Conservation (phyloP, 2,329 filamentous ascomycete genomes). For the Epichloe sylvatica region DNA sequence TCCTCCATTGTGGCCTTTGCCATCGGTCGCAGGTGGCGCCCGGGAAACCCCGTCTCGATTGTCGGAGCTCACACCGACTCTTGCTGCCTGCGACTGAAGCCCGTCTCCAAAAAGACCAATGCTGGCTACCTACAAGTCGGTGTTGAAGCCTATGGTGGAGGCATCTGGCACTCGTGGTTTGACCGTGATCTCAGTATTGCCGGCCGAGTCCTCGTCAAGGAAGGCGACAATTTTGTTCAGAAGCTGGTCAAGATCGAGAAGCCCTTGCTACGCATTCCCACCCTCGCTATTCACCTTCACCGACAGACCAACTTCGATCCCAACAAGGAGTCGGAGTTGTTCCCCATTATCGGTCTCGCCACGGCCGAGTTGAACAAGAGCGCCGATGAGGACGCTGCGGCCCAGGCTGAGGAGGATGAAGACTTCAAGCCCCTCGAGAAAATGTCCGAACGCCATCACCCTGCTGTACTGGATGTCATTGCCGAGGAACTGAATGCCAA, state of each 20-base stretch:
- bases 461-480: constrained; percentile 72
- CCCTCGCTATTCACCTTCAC: constrained; percentile 85
- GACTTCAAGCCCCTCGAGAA: constrained; percentile 63
- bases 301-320: constrained; percentile 75
- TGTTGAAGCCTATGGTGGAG: constrained; percentile 92
- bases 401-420: constrained; percentile 26
- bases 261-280: constrained; percentile 83
- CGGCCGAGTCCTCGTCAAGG: constrained; percentile 70
- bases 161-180: constrained; percentile 97
- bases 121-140: constrained; percentile 88
- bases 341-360: constrained; percentile 80
- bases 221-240: constrained; percentile 58
- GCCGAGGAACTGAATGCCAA: constrained; percentile 62
- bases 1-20: constrained; percentile 89
- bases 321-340: constrained; percentile 94
- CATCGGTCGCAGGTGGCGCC: constrained; percentile 78
- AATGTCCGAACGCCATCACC: constrained; percentile 73
- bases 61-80: constrained; percentile 95
- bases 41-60: constrained; percentile 83
- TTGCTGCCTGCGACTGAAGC: constrained; percentile 82
- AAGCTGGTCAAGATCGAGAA: constrained; percentile 82
- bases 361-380: constrained; percentile 77
- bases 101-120: constrained; percentile 75
- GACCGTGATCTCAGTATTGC: constrained; percentile 87
- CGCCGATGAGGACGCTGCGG: constrained; percentile 33